Percentiles rank a stretch among this genome's conserved stretches.
Evolutionary conservation across 2,329 filamentous ascomycete genomes (phyloP).

Genomic region (Neofusicoccum cordaticola): DNA sequence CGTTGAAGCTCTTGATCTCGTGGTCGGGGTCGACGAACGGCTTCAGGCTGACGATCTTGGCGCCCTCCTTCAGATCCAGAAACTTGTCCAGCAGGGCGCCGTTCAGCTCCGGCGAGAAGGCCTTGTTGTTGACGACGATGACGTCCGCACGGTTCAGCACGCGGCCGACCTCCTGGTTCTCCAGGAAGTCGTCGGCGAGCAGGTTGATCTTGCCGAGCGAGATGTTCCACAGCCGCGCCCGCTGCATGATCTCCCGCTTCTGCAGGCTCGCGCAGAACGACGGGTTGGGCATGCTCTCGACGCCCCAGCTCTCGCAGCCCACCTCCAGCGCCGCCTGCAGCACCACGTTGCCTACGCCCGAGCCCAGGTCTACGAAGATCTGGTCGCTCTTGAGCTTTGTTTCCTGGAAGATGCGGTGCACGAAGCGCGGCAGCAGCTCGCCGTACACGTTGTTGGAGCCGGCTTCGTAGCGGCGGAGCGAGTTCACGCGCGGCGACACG

Average conservation of each 20-base stretch:
- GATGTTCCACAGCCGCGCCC: conserved; percentile 79
- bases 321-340: conserved; percentile 90
- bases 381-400: conserved; percentile 76
- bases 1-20: conserved; percentile 75
- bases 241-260: conserved; percentile 75
- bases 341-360: conserved; percentile 93
- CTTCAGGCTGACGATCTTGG: conserved; percentile 86
- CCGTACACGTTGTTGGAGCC: conserved; percentile 94
- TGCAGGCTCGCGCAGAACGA: conserved; percentile 79
- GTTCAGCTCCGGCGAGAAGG: conserved; percentile 85
- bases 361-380: conserved; percentile 91
- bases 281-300: conserved; percentile 92
- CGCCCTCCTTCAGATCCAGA: conserved; percentile 85
- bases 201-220: conserved; percentile 75
- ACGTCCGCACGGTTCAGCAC: conserved; percentile 84
- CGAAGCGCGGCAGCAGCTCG: conserved; percentile 81
- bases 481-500: conserved; percentile 83
- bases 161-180: conserved; percentile 65
- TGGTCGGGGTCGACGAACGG: conserved; percentile 84
- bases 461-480: conserved; percentile 79
- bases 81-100: conserved; percentile 84
- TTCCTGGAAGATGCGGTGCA: conserved; percentile 76
- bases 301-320: conserved; percentile 93
- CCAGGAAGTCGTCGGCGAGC: conserved; percentile 79
- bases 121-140: conserved; percentile 97